Percentiles rank a stretch among this genome's conserved stretches.
Evolutionary conservation across 805 yeast species (phyloP).

Genomic region (Yarrowia bubula): DNA sequence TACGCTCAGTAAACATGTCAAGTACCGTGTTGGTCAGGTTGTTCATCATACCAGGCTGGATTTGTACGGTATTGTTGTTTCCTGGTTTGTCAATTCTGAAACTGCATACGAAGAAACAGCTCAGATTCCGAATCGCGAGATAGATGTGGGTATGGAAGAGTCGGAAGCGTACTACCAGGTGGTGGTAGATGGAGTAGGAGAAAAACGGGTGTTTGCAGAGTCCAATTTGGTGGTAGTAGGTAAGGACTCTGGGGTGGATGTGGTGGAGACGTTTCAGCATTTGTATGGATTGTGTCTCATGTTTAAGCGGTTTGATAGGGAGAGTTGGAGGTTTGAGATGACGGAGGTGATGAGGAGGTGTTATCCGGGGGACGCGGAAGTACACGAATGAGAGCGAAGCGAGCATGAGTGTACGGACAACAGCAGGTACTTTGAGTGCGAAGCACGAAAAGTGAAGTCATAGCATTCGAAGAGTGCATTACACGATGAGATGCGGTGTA

Average conservation of each 20-base stretch:
- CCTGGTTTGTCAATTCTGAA: conserved; percentile 19
- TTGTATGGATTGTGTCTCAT: conserved; percentile 6
- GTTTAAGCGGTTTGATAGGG: not conserved
- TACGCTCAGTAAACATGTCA: not conserved
- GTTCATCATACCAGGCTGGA: conserved; percentile 2
- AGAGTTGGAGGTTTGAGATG: not conserved
- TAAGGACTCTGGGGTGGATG: not conserved
- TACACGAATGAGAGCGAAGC: no score
- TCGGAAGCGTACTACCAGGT: conserved; percentile 21
- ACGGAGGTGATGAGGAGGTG: conserved; percentile 9
- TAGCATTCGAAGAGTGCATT: no score
- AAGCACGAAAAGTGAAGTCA: no score
- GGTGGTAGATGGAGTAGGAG: conserved; percentile 18
- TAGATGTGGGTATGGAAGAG: conserved; percentile 9
- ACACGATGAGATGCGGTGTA: no score
- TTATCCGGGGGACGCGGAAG: not conserved
- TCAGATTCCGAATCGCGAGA: conserved; percentile 12
- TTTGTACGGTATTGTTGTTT: not conserved
- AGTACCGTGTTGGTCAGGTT: not conserved
- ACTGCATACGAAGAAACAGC: conserved; percentile 12
- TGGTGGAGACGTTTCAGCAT: not conserved
- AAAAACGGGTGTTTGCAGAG: conserved; percentile 18
- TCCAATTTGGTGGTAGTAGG: conserved; percentile 6
- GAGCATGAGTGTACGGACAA: no score
- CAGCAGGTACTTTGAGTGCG: no score